Evolutionary conservation across 768 basidiomycete species (phyloP).

Genomic region (Suillus luteus): DNA sequence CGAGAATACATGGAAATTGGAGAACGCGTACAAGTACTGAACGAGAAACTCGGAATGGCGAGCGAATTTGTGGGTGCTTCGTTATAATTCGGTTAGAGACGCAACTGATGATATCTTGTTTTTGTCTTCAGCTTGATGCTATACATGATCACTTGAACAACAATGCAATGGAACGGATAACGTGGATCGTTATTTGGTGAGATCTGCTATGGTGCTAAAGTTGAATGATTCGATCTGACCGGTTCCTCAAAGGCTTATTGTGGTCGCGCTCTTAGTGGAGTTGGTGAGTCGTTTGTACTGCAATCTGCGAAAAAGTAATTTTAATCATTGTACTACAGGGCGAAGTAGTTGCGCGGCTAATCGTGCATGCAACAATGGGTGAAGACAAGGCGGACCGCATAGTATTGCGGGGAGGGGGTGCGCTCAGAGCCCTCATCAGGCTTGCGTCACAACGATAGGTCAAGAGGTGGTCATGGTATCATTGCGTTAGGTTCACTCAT

Average conservation of each 20-base stretch:
- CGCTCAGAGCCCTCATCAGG: constrained; percentile 5
- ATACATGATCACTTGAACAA: constrained; percentile 94
- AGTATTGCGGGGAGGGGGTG: constrained; percentile 8
- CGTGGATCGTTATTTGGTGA: constrained; percentile 73
- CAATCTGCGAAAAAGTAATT: neutral
- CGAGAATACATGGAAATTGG: constrained; percentile 95
- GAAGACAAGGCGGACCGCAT: constrained; percentile 13
- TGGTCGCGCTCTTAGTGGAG: constrained; percentile 88
- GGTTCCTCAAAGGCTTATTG: constrained; percentile 71
- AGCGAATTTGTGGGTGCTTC: constrained; percentile 81
- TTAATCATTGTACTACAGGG: constrained; percentile 49
- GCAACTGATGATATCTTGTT: neutral
- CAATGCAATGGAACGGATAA: constrained; percentile 87
- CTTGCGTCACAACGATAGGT: constrained; percentile 6
- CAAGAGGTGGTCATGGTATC: neutral
- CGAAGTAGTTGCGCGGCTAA: constrained; percentile 77
- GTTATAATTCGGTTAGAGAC: neutral
- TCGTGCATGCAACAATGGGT: constrained; percentile 62
- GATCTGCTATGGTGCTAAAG: constrained; percentile 30
- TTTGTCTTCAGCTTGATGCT: constrained; percentile 66
- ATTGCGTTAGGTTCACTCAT: neutral
- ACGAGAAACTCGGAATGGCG: constrained; percentile 85
- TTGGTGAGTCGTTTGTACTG: constrained; percentile 46
- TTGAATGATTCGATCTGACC: constrained; percentile 13
- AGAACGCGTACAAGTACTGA: constrained; percentile 77